Evolutionary conservation across 768 basidiomycete species (phyloP).

Genomic region (Mycena epipterygia): DNA sequence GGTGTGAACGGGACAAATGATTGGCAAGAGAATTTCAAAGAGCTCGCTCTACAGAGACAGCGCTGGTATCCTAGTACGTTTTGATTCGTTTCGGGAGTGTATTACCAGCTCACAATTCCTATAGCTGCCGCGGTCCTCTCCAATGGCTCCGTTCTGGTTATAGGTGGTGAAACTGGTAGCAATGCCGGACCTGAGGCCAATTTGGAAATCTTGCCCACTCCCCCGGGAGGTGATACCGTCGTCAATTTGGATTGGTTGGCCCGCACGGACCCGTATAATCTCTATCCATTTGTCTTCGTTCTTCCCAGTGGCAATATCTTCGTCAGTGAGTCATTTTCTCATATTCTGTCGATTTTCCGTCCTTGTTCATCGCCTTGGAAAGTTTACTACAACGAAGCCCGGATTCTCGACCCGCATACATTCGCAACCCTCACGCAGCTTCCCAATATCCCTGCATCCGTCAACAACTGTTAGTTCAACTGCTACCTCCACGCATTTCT

Average conservation of each 20-base stretch:
- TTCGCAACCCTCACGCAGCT: constrained; percentile 71
- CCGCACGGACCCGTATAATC: constrained; percentile 85
- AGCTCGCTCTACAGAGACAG: constrained; percentile 66
- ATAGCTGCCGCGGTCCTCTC: constrained; percentile 75
- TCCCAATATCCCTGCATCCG: constrained; percentile 83
- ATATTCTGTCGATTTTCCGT: neutral
- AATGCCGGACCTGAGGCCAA: constrained; percentile 77
- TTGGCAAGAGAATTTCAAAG: constrained; percentile 80
- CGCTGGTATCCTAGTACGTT: constrained; percentile 51
- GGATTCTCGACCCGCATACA: constrained; percentile 77
- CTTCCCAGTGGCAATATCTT: constrained; percentile 82
- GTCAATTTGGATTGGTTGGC: constrained; percentile 74
- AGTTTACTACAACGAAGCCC: constrained; percentile 88
- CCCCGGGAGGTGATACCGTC: constrained; percentile 71
- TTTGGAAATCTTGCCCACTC: constrained; percentile 79
- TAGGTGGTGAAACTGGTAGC: constrained; percentile 78
- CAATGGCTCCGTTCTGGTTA: constrained; percentile 72
- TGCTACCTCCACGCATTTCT: neutral
- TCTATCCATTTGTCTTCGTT: constrained; percentile 84
- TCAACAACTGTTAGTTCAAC: constrained; percentile 68
- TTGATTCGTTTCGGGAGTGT: neutral
- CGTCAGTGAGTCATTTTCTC: constrained; percentile 63
- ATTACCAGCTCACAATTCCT: constrained; percentile 54
- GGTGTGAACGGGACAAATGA: constrained; percentile 83
- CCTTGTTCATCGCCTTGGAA: neutral